Conservation (phyloP, 73 alveolate species). For the Tetrahymena thermophila region DNA sequence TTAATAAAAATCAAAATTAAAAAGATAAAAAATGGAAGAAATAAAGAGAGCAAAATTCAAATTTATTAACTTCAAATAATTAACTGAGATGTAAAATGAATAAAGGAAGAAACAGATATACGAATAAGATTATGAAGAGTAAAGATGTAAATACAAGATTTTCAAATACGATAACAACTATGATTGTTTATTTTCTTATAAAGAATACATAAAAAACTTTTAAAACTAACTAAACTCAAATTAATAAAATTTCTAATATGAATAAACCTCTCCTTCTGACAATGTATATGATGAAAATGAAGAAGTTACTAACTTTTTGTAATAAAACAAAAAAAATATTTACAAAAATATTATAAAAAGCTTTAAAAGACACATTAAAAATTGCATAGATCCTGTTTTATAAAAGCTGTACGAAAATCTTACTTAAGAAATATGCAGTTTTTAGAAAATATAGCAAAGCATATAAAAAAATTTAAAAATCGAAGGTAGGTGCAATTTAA, state of each 20-base stretch:
- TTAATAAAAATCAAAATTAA: too few relatives aligned
- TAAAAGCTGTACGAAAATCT: background rate
- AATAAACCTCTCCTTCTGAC: too few relatives aligned
- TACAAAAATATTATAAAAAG: background rate
- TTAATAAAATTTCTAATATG: too few relatives aligned
- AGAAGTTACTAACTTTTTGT: background rate
- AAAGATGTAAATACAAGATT: background rate
- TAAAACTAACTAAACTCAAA: background rate
- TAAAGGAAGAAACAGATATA: too few relatives aligned
- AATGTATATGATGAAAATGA: background rate
- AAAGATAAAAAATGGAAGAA: too few relatives aligned
- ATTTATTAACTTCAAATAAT: too few relatives aligned
- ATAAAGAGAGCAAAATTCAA: too few relatives aligned
- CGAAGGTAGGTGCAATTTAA: background rate
- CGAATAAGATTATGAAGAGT: background rate
- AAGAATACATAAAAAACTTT: background rate
- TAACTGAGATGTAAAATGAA: too few relatives aligned
- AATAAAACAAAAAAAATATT: background rate
- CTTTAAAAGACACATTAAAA: background rate
- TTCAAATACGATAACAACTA: background rate
- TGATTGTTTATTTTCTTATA: background rate
- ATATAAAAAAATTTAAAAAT: background rate
- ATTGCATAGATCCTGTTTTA: background rate
- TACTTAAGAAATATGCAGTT: background rate
- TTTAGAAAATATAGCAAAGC: background rate